Conservation (phyloP, 2,329 filamentous ascomycete genomes). For the Beauveria bassiana region DNA sequence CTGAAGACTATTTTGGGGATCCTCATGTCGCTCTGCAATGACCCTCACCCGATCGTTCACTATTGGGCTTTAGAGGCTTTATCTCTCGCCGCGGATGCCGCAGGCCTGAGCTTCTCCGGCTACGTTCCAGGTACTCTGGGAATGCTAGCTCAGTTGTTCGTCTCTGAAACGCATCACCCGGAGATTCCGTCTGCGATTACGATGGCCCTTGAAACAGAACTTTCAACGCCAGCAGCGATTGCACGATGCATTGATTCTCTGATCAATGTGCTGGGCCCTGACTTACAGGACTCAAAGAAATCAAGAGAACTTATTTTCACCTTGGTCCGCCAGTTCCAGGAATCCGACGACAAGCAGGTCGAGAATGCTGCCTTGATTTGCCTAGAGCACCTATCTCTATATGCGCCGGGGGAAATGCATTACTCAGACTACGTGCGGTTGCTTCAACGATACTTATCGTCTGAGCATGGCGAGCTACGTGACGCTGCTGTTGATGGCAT, state of each 20-base stretch:
- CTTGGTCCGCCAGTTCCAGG: conserved; percentile 73
- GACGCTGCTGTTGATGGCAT: conserved; percentile 81
- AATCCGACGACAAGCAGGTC: conserved; percentile 63
- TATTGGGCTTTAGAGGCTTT: conserved; percentile 93
- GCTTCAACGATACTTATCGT: conserved; percentile 70
- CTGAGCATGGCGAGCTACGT: conserved; percentile 59
- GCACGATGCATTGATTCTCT: conserved; percentile 88
- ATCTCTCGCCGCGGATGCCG: conserved; percentile 79
- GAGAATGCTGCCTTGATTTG: conserved; percentile 74
- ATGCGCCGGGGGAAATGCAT: conserved; percentile 80
- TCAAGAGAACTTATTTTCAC: conserved; percentile 88
- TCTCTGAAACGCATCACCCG: conserved; percentile 82
- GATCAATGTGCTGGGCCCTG: conserved; percentile 91
- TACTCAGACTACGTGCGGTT: conserved; percentile 76
- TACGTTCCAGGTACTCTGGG: conserved; percentile 87
- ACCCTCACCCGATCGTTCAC: conserved; percentile 90
- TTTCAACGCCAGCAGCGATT: conserved; percentile 74
- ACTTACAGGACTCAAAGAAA: conserved; percentile 86
- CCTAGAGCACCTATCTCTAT: conserved; percentile 84
- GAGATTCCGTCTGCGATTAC: conserved; percentile 73
- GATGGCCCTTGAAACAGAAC: conserved; percentile 83
- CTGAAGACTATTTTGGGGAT: conserved; percentile 96
- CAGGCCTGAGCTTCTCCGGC: conserved; percentile 82
- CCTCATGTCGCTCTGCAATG: conserved; percentile 93
- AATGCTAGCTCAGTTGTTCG: conserved; percentile 89